Conservation (phyloP, 495 filamentous ascomycete species). For the Neurospora tetraspora region DNA sequence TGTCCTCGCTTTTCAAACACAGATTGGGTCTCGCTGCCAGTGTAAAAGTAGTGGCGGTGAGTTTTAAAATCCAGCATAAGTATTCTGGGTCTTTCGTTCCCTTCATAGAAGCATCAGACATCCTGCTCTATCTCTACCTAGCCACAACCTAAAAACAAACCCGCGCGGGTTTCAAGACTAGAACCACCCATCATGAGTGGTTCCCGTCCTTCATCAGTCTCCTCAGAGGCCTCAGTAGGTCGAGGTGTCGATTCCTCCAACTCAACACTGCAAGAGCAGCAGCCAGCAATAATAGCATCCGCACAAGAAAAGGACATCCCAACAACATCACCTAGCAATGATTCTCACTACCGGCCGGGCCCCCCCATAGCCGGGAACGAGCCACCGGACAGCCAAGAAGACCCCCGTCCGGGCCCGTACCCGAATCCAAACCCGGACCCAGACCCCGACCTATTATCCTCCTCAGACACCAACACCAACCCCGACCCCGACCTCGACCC, state of each 20-base stretch:
- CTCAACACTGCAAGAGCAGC: neutral
- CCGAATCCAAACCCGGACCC: neutral
- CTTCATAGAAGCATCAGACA: neutral
- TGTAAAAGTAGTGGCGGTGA: neutral
- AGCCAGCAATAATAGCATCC: neutral
- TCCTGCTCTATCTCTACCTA: neutral
- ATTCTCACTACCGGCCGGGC: neutral
- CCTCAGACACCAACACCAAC: neutral
- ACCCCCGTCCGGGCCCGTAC: neutral
- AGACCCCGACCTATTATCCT: neutral
- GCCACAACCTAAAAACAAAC: neutral
- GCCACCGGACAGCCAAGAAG: neutral
- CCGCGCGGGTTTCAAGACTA: neutral
- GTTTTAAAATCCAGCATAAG: neutral
- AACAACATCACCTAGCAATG: neutral
- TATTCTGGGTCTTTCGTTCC: neutral
- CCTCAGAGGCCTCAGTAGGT: neutral
- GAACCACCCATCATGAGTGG: neutral
- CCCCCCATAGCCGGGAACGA: too few species aligned
- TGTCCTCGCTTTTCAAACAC: neutral
- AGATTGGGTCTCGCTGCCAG: neutral
- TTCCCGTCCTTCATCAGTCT: neutral
- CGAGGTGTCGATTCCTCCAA: neutral
- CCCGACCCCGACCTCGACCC: conserved; percentile 8
- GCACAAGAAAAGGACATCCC: neutral